phyloP scores from a whole-genome alignment of 352 stramenopile genomes.

The Phytopythium ostracodes region DNA sequence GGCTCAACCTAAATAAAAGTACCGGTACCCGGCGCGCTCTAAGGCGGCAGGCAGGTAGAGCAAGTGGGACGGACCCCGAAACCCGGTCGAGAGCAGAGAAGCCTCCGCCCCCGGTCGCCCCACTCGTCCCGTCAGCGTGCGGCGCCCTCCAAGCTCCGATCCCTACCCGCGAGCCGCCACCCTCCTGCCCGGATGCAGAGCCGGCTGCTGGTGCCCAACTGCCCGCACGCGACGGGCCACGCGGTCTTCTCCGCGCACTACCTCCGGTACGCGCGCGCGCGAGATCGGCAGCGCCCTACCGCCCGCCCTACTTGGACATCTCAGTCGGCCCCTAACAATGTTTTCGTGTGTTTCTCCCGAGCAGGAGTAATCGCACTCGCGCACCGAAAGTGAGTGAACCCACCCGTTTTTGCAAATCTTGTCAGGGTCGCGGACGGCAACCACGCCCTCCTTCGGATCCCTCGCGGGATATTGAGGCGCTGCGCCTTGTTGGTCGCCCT shows the following conservation, averaged over 20 bases:
- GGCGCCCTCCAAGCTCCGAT: too few species aligned
- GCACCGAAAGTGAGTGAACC: conserved; percentile 34
- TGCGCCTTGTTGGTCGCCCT: too few species aligned
- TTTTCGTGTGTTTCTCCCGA: background rate
- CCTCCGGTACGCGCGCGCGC: background rate
- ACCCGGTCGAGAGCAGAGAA: too few species aligned
- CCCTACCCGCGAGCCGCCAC: too few species aligned
- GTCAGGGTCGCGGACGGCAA: background rate
- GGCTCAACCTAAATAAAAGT: too few species aligned
- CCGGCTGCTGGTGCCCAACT: conserved; percentile 25
- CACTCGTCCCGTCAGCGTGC: too few species aligned
- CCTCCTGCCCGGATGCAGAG: conserved; percentile 6
- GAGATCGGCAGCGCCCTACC: background rate
- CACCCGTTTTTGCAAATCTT: background rate
- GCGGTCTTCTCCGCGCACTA: conserved; percentile 14
- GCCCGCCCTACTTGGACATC: background rate
- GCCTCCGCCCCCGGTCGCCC: too few species aligned
- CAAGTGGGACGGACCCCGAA: too few species aligned
- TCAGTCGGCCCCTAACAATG: background rate
- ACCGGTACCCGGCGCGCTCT: too few species aligned
- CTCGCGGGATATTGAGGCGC: too few species aligned
- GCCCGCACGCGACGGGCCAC: conserved; percentile 15
- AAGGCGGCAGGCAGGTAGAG: too few species aligned
- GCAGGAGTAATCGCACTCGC: conserved; percentile 33
- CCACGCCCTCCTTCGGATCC: too few species aligned